Evolutionary conservation across 1,284 basidiomycete species (phyloP).

Genomic region (Microbotryum silenes-acaulis): DNA sequence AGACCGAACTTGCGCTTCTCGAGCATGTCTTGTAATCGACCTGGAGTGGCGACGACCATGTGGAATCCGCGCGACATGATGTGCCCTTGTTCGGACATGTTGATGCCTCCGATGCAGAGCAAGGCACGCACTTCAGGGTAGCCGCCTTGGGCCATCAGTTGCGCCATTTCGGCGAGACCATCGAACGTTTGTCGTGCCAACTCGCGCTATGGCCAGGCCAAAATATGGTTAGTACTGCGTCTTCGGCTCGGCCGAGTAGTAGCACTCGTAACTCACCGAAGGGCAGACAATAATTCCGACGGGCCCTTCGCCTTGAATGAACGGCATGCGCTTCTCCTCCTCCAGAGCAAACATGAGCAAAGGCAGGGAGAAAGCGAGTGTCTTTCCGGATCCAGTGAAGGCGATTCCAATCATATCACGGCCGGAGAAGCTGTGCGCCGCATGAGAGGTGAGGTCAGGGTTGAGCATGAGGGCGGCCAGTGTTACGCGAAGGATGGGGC

Average conservation of each 20-base stretch:
- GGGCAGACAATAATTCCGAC: conserved; percentile 93
- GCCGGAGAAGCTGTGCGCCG: conserved; percentile 36
- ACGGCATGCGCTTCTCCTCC: conserved; percentile 82
- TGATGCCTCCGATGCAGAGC: conserved; percentile 94
- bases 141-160: conserved; percentile 66
- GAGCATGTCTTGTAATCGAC: conserved; percentile 49
- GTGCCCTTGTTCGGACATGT: conserved; percentile 91
- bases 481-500: conserved; percentile 36
- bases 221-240: background rate
- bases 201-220: conserved; percentile 52
- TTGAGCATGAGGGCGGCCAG: background rate
- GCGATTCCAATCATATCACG: conserved; percentile 47
- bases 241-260: background rate
- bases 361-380: conserved; percentile 44
- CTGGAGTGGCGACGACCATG: conserved; percentile 75
- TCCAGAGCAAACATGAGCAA: conserved; percentile 76
- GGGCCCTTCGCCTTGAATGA: conserved; percentile 87
- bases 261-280: conserved; percentile 45
- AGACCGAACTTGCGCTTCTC: conserved; percentile 88
- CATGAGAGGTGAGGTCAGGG: background rate
- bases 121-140: conserved; percentile 81
- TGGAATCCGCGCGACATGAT: conserved; percentile 84
- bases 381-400: conserved; percentile 46
- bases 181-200: conserved; percentile 94
- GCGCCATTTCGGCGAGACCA: conserved; percentile 78